Base-by-base conservation (phyloP, 2,329 filamentous ascomycete species). In the Pseudocercospora crystallina region DNA sequence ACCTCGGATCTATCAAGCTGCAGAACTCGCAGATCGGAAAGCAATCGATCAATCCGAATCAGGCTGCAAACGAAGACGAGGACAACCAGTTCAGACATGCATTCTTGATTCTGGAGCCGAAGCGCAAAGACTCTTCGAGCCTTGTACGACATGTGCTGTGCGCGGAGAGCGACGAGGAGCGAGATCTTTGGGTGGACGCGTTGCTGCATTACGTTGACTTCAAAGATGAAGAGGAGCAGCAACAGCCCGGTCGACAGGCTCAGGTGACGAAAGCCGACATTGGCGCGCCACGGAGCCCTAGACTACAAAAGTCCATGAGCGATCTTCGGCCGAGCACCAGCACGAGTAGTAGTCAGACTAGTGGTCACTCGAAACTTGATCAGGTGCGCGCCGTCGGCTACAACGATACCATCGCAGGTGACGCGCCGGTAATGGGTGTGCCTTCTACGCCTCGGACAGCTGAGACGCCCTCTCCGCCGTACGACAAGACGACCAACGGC, bases 11-110 rank as follows among this genome's bases (percentile, higher is more conserved):
- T 1, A 97, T 99, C 73, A 96, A 95, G 72, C 80, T 99, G 31
- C 83, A 86, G 58, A 87, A 85, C 68, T 90, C 94, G 2, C 90
- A 96, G 67, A 97, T 99, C 63, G 92, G 91, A 47, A 96, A 95
- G 68, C 94, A 97, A 68, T 87, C 88, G 1, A 84, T 87, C 11
- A 82, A 85, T 4, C 79, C 80, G n/a, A 76, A 77, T 63, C 69
- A 71, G 48, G 43, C 45, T 32, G 31, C 53, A 14, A 78, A 82
- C 13, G 90, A 95, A 38, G 90, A 96, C 47, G 74, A 83, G 41
- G 94, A 97, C 53, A 95, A 95, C 65, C 90, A 97, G 69, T 99
- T 96, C 68, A 87, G 94, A 5, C 94, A 99, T 72, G 94, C 94
- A 0, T 99, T 99, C 73, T 76, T 97, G 39, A 88, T 99, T 47